Evolutionary conservation across 2,329 filamentous ascomycete genomes (phyloP), one percentile per base, ranked within the genome.

Genomic region (Alternaria sp.): DNA sequence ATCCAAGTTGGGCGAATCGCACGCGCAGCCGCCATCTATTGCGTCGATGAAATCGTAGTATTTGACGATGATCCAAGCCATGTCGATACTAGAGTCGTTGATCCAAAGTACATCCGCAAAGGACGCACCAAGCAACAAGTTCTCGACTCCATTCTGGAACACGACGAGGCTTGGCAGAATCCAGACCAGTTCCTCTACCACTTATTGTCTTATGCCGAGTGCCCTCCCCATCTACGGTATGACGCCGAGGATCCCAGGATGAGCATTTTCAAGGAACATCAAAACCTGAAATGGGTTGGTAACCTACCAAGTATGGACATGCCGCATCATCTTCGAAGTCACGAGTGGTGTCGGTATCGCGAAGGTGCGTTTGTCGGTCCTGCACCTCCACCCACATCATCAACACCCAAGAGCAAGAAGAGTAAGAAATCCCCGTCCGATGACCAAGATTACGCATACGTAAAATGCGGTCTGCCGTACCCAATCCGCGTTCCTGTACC

Each of bases 141-240:
- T 3, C 61, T 73, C 52, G 67, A 71, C 31, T 64, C 59, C n/a
- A 70, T 75, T n/a, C 60, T 73, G 1, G 76, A 80, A 45, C 72
- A 79, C 52, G 78, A 82, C 48, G 78, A 80, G 61, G 83, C 84
- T 61, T 90, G 88, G 72, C 82, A 86, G 13, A 89, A 95, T 70
- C 91, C 91, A 1, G 88, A 88, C 58, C 89, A 93, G 78, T 96
- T 94, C 78, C 83, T 96, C 23, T 84, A 87, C 50, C 92, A 95
- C 72, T 80, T 96, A 6, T 82, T 96, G 7, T 88, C 86, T 59
- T 96, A 93, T 78, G 86, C 96, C 60, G 92, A 96, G 77, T 90
- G 90, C 4, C 92, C 92, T 29, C 91, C 92, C 1, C 90, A 95
- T 77, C 87, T 96, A 78, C 60, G 69, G 8, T 64, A 61, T 14